Conservation (phyloP, 169 alveolate species). For the Cryptosporidium xiaoi region DNA sequence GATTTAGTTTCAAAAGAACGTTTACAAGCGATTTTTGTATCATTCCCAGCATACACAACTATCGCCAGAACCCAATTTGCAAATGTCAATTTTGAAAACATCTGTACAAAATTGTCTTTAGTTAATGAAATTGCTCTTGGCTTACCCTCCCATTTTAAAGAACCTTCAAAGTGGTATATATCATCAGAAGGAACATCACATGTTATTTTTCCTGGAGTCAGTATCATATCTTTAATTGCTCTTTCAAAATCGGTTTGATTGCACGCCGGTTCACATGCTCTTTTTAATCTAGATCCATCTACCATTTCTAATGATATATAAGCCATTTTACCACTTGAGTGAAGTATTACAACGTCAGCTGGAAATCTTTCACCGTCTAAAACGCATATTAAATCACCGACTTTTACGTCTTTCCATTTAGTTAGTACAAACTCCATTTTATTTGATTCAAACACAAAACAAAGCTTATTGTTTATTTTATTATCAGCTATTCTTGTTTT, state of each 20-base stretch:
- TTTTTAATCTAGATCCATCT: slow-evolving; percentile 59
- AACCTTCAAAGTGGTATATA: slow-evolving; percentile 59
- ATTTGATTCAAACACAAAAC: slow-evolving; percentile 51
- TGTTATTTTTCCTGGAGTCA: slow-evolving; percentile 34
- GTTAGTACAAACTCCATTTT: slow-evolving; percentile 55
- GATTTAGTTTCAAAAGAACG: slow-evolving; percentile 1
- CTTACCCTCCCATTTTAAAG: slow-evolving; percentile 70
- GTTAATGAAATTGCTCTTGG: slow-evolving; percentile 61
- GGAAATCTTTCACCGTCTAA: slow-evolving; percentile 71
- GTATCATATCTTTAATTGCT: slow-evolving; percentile 50
- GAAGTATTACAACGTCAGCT: slow-evolving; percentile 69
- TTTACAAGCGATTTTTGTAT: slow-evolving; percentile 48
- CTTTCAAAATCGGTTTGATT: slow-evolving; percentile 58
- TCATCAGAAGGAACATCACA: slow-evolving; percentile 70
- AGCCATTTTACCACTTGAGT: slow-evolving; percentile 71
- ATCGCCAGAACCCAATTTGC: slow-evolving; percentile 69
- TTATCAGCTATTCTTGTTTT: slow-evolving; percentile 18
- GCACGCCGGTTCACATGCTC: slow-evolving; percentile 68
- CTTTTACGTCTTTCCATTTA: slow-evolving; percentile 53
- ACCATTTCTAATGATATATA: slow-evolving; percentile 68
- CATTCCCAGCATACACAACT: slow-evolving; percentile 71
- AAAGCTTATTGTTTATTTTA: slow-evolving; percentile 45
- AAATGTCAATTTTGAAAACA: slow-evolving; percentile 67
- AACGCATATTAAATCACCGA: slow-evolving; percentile 60
- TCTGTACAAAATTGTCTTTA: slow-evolving; percentile 52